phyloP scores from a whole-genome alignment of 2,329 filamentous ascomycete genomes.

The Graphilbum ipis-grandicollis region DNA sequence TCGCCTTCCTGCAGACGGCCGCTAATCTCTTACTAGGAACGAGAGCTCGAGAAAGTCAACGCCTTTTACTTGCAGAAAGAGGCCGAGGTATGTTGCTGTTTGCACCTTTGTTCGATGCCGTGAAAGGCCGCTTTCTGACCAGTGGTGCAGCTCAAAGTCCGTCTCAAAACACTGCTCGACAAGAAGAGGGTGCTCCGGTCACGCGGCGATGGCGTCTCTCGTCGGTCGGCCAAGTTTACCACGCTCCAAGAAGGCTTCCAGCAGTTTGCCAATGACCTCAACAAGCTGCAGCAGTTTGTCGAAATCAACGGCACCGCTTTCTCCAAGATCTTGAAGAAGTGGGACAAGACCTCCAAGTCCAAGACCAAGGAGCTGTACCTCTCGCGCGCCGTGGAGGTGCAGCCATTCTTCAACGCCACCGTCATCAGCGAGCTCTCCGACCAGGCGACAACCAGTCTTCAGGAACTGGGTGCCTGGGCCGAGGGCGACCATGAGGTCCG shows the following conservation, averaged over 20 bases:
- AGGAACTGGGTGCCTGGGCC: conserved; percentile 91
- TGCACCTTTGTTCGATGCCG: no score
- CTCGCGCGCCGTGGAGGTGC: conserved; percentile 87
- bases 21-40: conserved; percentile 50
- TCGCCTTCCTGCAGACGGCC: conserved; percentile 2
- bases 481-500: conserved; percentile 78
- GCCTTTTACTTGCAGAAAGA: conserved; percentile 96
- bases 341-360: conserved; percentile 99
- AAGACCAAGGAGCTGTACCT: conserved; percentile 96
- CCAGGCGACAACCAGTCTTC: conserved; percentile 85
- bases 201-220: conserved; percentile 57
- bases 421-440: conserved; percentile 95
- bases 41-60: conserved; percentile 97
- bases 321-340: conserved; percentile 98
- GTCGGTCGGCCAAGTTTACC: conserved; percentile 83
- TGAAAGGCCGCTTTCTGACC: no score
- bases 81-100: conserved; percentile 63
- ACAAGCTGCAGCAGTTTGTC: conserved; percentile 96
- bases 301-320: conserved; percentile 96
- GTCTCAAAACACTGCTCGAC: conserved; percentile 79
- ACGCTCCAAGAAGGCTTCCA: conserved; percentile 93
- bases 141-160: conserved; percentile 73
- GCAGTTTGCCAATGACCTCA: conserved; percentile 89
- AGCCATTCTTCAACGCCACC: conserved; percentile 94
- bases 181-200: conserved; percentile 88